Conservation (phyloP, 306 rosid genomes). For the Sophora flavescens region DNA sequence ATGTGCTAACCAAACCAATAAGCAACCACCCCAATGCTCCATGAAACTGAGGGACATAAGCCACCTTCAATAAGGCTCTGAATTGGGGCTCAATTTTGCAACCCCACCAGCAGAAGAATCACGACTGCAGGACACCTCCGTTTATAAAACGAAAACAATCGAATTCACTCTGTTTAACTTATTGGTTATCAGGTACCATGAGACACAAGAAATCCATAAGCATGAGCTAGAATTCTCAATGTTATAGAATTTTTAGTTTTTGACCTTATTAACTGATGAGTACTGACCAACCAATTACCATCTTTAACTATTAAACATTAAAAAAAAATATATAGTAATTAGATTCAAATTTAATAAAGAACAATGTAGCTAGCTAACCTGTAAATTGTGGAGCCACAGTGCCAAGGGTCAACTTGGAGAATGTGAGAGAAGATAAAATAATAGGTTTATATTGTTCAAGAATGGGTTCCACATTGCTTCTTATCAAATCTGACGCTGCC, state of each 20-base stretch:
- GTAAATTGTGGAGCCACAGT: slow-evolving; percentile 92
- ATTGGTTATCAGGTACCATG: neutral
- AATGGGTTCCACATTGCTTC: slow-evolving; percentile 72
- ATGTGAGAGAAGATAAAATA: slow-evolving; percentile 72
- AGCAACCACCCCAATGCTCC: no score
- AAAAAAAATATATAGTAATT: neutral
- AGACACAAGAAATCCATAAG: neutral
- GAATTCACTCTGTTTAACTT: slow-evolving; percentile 26
- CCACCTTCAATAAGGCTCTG: no score
- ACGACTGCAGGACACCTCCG: no score
- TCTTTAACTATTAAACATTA: neutral
- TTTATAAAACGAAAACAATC: neutral
- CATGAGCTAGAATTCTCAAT: neutral
- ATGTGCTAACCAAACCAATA: no score
- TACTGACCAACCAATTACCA: neutral
- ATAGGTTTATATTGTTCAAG: slow-evolving; percentile 82
- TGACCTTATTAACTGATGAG: neutral
- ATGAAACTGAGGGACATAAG: no score
- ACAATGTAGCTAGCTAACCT: slow-evolving; percentile 58
- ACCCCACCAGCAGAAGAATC: no score
- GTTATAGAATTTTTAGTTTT: neutral
- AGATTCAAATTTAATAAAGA: slow-evolving; percentile 12
- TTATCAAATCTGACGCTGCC: slow-evolving; percentile 92
- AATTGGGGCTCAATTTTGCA: no score
- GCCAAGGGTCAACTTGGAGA: slow-evolving; percentile 91